Evolutionary conservation across 768 basidiomycete genomes (phyloP), one percentile per base, ranked within the genome.

Genomic region (Tylopilus plumbeoviolaceoides): DNA sequence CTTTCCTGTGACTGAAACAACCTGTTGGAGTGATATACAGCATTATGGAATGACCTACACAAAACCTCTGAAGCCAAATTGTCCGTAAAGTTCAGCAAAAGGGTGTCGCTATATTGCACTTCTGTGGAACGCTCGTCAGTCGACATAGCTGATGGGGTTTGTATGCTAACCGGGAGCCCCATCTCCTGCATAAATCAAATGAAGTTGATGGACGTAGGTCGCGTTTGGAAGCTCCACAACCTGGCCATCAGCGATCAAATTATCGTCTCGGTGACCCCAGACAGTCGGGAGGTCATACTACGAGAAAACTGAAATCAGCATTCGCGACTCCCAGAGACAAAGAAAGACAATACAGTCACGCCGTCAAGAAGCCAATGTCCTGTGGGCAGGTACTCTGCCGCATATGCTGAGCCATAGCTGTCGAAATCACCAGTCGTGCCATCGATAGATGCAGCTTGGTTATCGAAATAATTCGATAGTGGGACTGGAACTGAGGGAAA

Each of bases 181-280:
- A 44, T 76, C 76, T 21, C 75, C 76, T 20, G 76, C 70, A 56
- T 80, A 80, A 11, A 80, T 55, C 44, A 79, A 67, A 51, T 80
- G 77, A 21, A 82, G 59, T 53, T 80, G 71, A 53, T 81, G 80
- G 1, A 73, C 67, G 53, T 63, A 70, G 0, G 70, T 71, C 17
- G 67, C 61, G 0, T 62, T 30, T 46, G 8, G 60, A 48, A 18
- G 62, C 7, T 63, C 53, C 11, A 81, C 46, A 4, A 72, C 61
- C 52, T 82, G 80, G 2, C 72, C 71, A 7, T 72, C 53, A 12
- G 76, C 69, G 25, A 80, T 59, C 21, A 78, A 64, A 50, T 82
- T 82, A 55, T 82, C 79, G 17, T 65, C 40, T 51, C 58, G 7
- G 42, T 36, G 18, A 75, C 76, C 76, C 78, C 78, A 1, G 59